Conservation (phyloP, 768 basidiomycete genomes). For the Sarcomyxa edulis region DNA sequence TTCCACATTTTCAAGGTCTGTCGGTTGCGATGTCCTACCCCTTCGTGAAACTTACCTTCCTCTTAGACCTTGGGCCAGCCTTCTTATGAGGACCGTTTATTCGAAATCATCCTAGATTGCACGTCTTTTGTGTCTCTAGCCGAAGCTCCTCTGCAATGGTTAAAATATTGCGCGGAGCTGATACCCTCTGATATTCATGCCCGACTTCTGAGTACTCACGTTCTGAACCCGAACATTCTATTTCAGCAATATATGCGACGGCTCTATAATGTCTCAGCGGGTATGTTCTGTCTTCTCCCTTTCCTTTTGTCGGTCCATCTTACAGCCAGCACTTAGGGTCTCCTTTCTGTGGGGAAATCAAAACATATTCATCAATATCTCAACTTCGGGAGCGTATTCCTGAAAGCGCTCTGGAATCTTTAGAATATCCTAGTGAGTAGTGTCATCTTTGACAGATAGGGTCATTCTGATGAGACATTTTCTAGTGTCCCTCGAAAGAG, state of each 20-base stretch:
- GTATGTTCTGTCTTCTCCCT: conserved; percentile 18
- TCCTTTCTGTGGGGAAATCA: conserved; percentile 45
- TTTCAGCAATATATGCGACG: conserved; percentile 73
- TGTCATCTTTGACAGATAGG: not conserved
- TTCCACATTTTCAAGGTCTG: conserved; percentile 72
- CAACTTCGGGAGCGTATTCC: conserved; percentile 58
- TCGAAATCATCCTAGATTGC: conserved; percentile 79
- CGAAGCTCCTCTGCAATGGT: conserved; percentile 77
- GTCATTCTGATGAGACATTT: conserved; percentile 5
- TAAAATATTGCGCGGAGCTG: conserved; percentile 73
- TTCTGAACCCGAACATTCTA: conserved; percentile 69
- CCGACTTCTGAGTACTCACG: conserved; percentile 56
- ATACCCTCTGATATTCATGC: conserved; percentile 65
- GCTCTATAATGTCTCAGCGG: conserved; percentile 65
- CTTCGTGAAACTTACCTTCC: not conserved
- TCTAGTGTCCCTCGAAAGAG: conserved; percentile 59
- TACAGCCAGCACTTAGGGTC: conserved; percentile 32
- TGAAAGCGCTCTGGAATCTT: conserved; percentile 34
- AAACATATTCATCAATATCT: conserved; percentile 56
- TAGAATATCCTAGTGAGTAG: conserved; percentile 52
- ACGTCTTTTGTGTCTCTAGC: conserved; percentile 72
- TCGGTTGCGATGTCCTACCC: not conserved
- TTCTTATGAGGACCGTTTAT: conserved; percentile 40
- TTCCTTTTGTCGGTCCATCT: not conserved
- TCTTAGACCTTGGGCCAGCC: conserved; percentile 47